Base-by-base conservation (phyloP, 352 stramenopile species). In the Pythium scleroteichum region DNA sequence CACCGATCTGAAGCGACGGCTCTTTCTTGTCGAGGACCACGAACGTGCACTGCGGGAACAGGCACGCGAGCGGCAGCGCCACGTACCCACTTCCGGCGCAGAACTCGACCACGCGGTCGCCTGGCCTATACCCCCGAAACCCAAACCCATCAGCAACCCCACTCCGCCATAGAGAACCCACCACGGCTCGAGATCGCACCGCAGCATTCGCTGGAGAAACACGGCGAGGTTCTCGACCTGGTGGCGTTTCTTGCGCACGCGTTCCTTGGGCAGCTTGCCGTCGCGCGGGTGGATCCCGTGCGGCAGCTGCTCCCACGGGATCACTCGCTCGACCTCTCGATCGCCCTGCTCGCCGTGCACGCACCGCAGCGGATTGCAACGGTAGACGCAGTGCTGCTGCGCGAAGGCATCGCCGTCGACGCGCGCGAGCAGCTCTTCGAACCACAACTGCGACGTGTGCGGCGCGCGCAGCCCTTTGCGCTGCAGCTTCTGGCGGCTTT, bases 31-130 rank as follows among this genome's bases (percentile, higher is more conserved):
- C 85, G 6, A 92, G 71, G 20, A 94, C 55, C 22, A 92, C 79
- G 57, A 94, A 92, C 29, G 60, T 85, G 63, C 82, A 91, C 52
- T 87, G 66, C 2, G 79, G 80, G 27, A 89, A 91, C 33, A 91
- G 68, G 54, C 71, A 90, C 54, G 85, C 82, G 26, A 92, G 74
- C 26, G 85, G 85, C 39, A 94, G 54, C 35, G 81, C 80, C 13
- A 91, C 80, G 55, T 94, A 92, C 19, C 85, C 85, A 3, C 80
- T 90, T 26, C 82, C 82, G 4, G 80, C 80, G 29, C 85, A 94
- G 60, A 94, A 94, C 76, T 94, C 85, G 24, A 94, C 85, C 14
- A 94, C 79, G 7, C 85, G 69, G 56, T 92, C 80, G 10, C 81
- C 85, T 50, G 81, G 72, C 47, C 83, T 92, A 53, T 17, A n/a